These are phyloP conservation scores for Acrodontium crateriforme DNA, from an alignment of 2,329 filamentous ascomycete species.

Conservation along the genomic window DNA sequence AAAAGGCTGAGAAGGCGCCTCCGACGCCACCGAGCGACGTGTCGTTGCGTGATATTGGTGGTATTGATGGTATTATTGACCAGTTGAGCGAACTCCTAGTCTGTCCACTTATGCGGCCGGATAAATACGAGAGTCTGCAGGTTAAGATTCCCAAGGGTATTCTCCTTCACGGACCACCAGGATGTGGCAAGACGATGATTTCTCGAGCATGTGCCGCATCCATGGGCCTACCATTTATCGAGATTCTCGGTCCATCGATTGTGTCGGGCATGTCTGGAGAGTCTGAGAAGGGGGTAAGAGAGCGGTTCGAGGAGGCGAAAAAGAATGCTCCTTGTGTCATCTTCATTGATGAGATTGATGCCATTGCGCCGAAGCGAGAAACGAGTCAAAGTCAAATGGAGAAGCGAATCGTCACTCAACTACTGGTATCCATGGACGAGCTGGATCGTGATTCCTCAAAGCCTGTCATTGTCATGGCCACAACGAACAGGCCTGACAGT, in stretches of 20 bases:
- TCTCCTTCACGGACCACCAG: slow-evolving; percentile 67
- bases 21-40: slow-evolving; percentile 49
- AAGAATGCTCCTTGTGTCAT: slow-evolving; percentile 75
- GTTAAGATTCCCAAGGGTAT: slow-evolving; percentile 62
- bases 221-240: slow-evolving; percentile 63
- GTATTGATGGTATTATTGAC: slow-evolving; percentile 57
- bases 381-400: slow-evolving; percentile 80
- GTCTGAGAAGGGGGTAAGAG: slow-evolving; percentile 73
- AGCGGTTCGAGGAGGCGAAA: slow-evolving; percentile 79
- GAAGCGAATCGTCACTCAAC: slow-evolving; percentile 68
- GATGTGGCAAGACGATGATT: slow-evolving; percentile 77
- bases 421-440: slow-evolving; percentile 73
- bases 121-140: slow-evolving; percentile 50
- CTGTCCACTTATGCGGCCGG: slow-evolving; percentile 55
- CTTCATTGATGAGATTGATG: slow-evolving; percentile 86
- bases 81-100: slow-evolving; percentile 59
- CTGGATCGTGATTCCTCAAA: slow-evolving; percentile 53
- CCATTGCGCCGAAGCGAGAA: slow-evolving; percentile 76
- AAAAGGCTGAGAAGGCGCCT: slow-evolving; percentile 40
- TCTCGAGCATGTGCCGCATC: slow-evolving; percentile 66
- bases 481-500: slow-evolving; percentile 77
- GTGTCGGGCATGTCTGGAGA: slow-evolving; percentile 82
- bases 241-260: slow-evolving; percentile 68
- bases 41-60: slow-evolving; percentile 58
- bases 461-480: slow-evolving; percentile 78